These are phyloP conservation scores for Aspergillus egyptiacus DNA, from an alignment of 495 filamentous ascomycete genomes.

Conservation along the genomic window DNA sequence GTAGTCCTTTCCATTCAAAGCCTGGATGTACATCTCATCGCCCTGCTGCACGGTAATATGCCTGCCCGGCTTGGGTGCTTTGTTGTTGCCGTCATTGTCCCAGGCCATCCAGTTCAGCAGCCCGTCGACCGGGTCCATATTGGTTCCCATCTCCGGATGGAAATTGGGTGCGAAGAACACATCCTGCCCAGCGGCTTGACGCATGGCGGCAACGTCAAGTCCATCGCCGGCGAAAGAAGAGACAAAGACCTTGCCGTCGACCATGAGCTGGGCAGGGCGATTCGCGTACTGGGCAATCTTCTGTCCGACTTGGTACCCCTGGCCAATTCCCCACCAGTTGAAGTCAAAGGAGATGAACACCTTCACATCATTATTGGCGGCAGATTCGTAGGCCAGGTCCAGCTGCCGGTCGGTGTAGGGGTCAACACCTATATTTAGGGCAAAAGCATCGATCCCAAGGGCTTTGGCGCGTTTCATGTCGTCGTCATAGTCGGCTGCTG, in stretches of 20 bases:
- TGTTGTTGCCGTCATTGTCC: slow-evolving; percentile 49
- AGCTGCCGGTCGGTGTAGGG: slow-evolving; percentile 51
- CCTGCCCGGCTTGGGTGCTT: slow-evolving; percentile 39
- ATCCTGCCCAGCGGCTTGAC: slow-evolving; percentile 39
- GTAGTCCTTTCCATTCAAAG: slow-evolving; percentile 47
- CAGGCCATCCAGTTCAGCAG: slow-evolving; percentile 58
- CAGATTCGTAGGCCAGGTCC: slow-evolving; percentile 50
- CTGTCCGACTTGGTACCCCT: slow-evolving; percentile 40
- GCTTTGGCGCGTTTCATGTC: slow-evolving; percentile 53
- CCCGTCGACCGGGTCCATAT: slow-evolving; percentile 38
- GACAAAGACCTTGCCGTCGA: slow-evolving; percentile 51
- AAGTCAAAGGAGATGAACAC: slow-evolving; percentile 60
- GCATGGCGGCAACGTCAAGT: slow-evolving; percentile 41
- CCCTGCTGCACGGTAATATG: slow-evolving; percentile 40
- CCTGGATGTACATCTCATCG: slow-evolving; percentile 42
- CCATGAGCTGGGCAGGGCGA: slow-evolving; percentile 47
- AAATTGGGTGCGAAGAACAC: slow-evolving; percentile 55
- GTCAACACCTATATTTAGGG: slow-evolving; percentile 53
- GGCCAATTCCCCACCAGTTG: slow-evolving; percentile 43
- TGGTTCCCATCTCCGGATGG: slow-evolving; percentile 34
- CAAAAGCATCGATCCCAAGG: slow-evolving; percentile 55
- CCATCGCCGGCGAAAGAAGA: slow-evolving; percentile 53
- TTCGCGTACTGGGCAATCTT: slow-evolving; percentile 45
- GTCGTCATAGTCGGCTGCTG: slow-evolving; percentile 46
- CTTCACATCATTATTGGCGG: slow-evolving; percentile 53